Evolutionary conservation across 352 stramenopile species (phyloP), one percentile per base, ranked within the genome.

Genomic region (Elongisporangium anandrum): DNA sequence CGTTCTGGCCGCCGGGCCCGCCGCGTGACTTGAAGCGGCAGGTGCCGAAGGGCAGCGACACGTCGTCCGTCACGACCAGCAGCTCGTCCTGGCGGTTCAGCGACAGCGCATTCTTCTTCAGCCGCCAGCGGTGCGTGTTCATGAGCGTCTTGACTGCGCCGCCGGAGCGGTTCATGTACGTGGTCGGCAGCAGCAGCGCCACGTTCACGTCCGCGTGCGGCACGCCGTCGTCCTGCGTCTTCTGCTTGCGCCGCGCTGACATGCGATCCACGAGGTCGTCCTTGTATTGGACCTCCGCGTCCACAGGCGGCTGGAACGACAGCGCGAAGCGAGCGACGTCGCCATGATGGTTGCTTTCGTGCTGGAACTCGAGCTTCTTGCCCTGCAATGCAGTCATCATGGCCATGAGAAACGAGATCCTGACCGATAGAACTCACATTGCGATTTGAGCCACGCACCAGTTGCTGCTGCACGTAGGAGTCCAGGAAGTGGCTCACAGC

Each of bases 141-240:
- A 95, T 90, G 52, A 93, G 94, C 13, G 77, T 78, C 50, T 82
- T 71, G 20, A 95, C 86, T 0, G 84, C 78, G 29, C 75, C 81
- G 17, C 86, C 86, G 9, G 82, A 93, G 55, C 84, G 85, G 65
- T 95, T 95, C 87, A 95, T 95, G 65, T 84, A 95, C 9, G 87
- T 95, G 8, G 71, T 81, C 0, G 87, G 87, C 16, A 88, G 68
- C 54, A 95, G 64, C 50, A 93, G 52, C 20, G 85, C 82, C 34
- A 94, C 77, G 59, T 94, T 91, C 34, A 93, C 86, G 26, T 73
- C 56, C 6, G 77, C 65, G 54, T 94, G 85, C 2, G 85, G 81
- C 8, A 93, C 87, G 29, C 87, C 85, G 38, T 93, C 81, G 2
- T 69, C 73, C 51, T 87, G 21, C 47, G 87, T 95, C 39, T 87